A percentile compares a stretch with the other conserved stretches of the same genome.
Evolutionary conservation across 768 basidiomycete genomes (phyloP).

Genomic region (Lentinula aciculospora): DNA sequence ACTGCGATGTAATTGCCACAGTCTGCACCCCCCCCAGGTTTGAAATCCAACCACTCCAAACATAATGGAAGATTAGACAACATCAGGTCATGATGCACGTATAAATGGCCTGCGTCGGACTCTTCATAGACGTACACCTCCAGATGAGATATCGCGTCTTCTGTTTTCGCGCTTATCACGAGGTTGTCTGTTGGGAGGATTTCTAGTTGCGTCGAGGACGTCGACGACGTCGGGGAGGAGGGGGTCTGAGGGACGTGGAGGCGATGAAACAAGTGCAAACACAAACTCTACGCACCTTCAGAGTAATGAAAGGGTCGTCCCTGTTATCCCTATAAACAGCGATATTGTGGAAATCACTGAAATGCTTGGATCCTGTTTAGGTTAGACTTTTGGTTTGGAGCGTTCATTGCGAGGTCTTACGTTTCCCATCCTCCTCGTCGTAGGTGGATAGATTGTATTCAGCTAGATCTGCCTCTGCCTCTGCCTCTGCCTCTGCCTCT

Average conservation of each 20-base stretch:
- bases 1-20: constrained; percentile 93
- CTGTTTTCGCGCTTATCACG: constrained; percentile 88
- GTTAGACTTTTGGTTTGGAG: too few relatives aligned
- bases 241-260: not conserved
- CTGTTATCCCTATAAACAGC: constrained; percentile 87
- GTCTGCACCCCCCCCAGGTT: too few relatives aligned
- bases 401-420: not conserved
- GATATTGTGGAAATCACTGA: constrained; percentile 93
- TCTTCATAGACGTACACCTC: constrained; percentile 97
- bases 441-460: constrained; percentile 91
- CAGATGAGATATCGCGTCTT: constrained; percentile 93
- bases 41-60: constrained; percentile 90
- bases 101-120: constrained; percentile 82
- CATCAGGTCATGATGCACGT: constrained; percentile 97
- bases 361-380: constrained; percentile 42
- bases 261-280: too few relatives aligned
- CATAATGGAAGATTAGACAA: constrained; percentile 96
- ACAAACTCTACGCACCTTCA: constrained; percentile 82
- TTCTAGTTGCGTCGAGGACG: constrained; percentile 66
- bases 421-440: constrained; percentile 61
- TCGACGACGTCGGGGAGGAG: constrained; percentile 50
- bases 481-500: constrained; percentile 21
- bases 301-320: constrained; percentile 94
- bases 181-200: constrained; percentile 89
- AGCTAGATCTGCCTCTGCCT: constrained; percentile 61